Evolutionary conservation across 306 rosid species (phyloP).

Genomic region (Aeschynomene evenia): DNA sequence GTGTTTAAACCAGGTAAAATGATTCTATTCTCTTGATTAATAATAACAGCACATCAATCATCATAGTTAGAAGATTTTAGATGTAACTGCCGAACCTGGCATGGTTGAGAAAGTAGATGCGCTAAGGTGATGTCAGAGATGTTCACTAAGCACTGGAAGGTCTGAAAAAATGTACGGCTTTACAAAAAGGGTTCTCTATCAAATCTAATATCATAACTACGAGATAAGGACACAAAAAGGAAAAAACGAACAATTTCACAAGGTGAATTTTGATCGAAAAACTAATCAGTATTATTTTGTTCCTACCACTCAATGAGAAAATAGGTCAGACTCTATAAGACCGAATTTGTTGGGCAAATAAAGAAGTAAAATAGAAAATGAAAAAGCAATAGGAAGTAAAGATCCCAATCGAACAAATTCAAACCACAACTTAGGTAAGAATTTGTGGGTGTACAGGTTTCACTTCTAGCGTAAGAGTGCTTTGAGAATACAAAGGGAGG

Average conservation of each 20-base stretch:
- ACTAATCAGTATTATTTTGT: background rate
- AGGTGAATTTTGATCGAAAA: background rate
- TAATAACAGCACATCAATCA: slow-evolving; percentile 9
- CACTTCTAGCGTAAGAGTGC: background rate
- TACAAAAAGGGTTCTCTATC: background rate
- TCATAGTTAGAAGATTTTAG: background rate
- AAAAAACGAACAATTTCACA: background rate
- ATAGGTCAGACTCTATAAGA: background rate
- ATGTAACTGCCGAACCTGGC: background rate
- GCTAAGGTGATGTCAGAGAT: background rate
- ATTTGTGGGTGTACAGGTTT: background rate
- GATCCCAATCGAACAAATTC: background rate
- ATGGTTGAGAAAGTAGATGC: background rate
- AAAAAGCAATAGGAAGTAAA: background rate
- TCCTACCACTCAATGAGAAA: background rate
- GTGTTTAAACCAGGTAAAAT: background rate
- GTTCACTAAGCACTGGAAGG: background rate
- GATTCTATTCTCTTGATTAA: slow-evolving; percentile 3
- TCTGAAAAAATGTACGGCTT: background rate
- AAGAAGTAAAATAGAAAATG: too few species aligned
- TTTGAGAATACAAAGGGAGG: background rate
- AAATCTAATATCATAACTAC: background rate
- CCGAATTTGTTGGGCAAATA: background rate
- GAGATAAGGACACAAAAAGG: background rate
- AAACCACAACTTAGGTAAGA: background rate